Conservation (phyloP, 768 basidiomycete species). For the Termitomyces sp. region DNA sequence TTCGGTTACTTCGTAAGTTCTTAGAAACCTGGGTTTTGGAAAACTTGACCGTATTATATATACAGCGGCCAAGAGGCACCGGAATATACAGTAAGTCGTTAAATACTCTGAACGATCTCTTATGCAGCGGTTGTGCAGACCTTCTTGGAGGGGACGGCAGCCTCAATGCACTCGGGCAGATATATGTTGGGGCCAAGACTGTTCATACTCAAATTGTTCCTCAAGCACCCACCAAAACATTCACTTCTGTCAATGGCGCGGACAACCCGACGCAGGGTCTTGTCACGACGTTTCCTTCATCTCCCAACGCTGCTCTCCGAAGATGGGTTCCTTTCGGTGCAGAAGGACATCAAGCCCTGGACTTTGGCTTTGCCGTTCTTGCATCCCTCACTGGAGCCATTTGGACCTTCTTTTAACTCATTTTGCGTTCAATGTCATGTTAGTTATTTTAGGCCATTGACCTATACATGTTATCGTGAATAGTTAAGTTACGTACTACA, state of each 20-base stretch:
- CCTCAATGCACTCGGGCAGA: constrained; percentile 38
- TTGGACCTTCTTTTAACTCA: constrained; percentile 9
- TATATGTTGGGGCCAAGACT: constrained; percentile 42
- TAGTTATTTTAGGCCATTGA: background rate
- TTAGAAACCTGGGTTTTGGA: constrained; percentile 6
- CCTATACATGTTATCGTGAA: background rate
- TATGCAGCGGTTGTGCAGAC: constrained; percentile 23
- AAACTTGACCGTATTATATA: background rate
- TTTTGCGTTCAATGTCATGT: background rate
- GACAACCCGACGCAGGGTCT: constrained; percentile 30
- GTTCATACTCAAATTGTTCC: constrained; percentile 33
- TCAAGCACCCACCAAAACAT: constrained; percentile 21
- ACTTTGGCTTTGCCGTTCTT: constrained; percentile 11
- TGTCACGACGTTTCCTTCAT: constrained; percentile 29
- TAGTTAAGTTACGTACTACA: background rate
- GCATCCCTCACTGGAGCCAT: constrained; percentile 10
- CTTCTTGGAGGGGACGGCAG: constrained; percentile 38
- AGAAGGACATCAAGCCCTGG: constrained; percentile 2
- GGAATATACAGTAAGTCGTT: constrained; percentile 36
- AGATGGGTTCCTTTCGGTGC: constrained; percentile 4
- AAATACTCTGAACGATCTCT: background rate
- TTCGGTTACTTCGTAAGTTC: constrained; percentile 48
- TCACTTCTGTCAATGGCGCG: constrained; percentile 28
- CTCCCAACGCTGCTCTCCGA: constrained; percentile 14
- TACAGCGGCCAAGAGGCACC: constrained; percentile 35